Conservation (phyloP, 2,329 filamentous ascomycete species). For the Chrysoporthe cubensis region DNA sequence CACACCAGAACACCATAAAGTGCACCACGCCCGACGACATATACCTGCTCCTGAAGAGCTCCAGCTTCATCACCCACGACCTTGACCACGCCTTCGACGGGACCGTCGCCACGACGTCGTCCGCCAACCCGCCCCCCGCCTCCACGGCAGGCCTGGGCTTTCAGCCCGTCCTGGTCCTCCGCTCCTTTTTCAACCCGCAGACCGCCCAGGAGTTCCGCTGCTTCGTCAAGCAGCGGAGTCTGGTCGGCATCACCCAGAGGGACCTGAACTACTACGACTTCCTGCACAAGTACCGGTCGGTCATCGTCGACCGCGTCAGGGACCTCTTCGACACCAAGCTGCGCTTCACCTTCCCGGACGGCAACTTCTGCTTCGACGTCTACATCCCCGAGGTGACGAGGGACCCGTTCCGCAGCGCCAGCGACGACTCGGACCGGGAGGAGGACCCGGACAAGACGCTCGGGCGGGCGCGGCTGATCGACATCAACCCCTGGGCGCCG, state of each 20-base stretch:
- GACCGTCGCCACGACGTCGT: constrained; percentile 48
- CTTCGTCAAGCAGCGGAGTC: constrained; percentile 81
- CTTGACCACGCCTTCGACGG: constrained; percentile 91
- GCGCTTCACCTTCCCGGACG: constrained; percentile 79
- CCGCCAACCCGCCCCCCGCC: constrained; percentile 32
- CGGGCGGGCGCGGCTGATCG: constrained; percentile 80
- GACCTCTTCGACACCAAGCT: constrained; percentile 78
- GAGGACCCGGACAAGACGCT: constrained; percentile 56
- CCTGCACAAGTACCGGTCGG: constrained; percentile 64
- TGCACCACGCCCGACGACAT: constrained; percentile 88
- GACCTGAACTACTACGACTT: constrained; percentile 92
- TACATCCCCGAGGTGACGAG: constrained; percentile 72
- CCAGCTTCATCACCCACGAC: constrained; percentile 93
- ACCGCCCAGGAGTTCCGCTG: constrained; percentile 93
- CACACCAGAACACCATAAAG: constrained; percentile 84
- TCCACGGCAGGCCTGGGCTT: constrained; percentile 49
- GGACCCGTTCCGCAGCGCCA: constrained; percentile 32
- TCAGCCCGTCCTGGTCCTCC: constrained; percentile 79
- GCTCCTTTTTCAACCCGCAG: constrained; percentile 87
- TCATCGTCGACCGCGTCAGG: constrained; percentile 70
- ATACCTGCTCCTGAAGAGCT: constrained; percentile 91
- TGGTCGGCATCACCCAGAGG: constrained; percentile 85
- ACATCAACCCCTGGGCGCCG: constrained; percentile 93
- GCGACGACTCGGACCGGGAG: constrained; percentile 49
- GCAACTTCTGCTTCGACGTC: constrained; percentile 86